phyloP scores from a whole-genome alignment of 2,329 filamentous ascomycete genomes.

The Colletotrichum australisinense region DNA sequence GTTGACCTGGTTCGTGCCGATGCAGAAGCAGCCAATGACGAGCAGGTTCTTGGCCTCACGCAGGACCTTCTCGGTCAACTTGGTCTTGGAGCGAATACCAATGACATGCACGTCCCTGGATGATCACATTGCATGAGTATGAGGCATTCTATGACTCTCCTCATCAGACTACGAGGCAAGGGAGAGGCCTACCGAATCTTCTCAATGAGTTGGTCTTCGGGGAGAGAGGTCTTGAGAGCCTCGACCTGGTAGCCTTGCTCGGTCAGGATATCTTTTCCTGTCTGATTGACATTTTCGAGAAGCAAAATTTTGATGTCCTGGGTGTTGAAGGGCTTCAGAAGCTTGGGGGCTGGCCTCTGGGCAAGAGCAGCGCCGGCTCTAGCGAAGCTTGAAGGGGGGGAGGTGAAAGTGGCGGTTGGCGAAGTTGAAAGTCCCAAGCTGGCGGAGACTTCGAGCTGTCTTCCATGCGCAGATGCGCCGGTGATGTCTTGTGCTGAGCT shows the following conservation, averaged over 20 bases:
- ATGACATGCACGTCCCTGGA: slow-evolving; percentile 93
- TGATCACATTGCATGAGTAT: slow-evolving; percentile 36
- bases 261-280: slow-evolving; percentile 84
- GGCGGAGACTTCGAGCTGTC: slow-evolving; percentile 59
- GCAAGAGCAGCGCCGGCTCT: slow-evolving; percentile 51
- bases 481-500: slow-evolving; percentile 62
- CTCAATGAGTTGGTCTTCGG: slow-evolving; percentile 93
- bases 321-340: slow-evolving; percentile 94
- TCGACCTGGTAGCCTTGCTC: slow-evolving; percentile 97
- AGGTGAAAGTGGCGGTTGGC: slow-evolving; percentile 80
- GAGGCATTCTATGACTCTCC: background rate
- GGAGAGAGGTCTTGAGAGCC: slow-evolving; percentile 85
- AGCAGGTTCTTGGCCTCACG: slow-evolving; percentile 92
- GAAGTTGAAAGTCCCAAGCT: slow-evolving; percentile 79
- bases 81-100: slow-evolving; percentile 97
- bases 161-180: background rate
- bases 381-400: slow-evolving; percentile 73
- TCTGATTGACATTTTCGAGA: slow-evolving; percentile 95
- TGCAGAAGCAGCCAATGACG: slow-evolving; percentile 98
- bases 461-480: slow-evolving; percentile 44
- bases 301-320: slow-evolving; percentile 97
- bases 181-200: slow-evolving; percentile 82
- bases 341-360: slow-evolving; percentile 69
- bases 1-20: slow-evolving; percentile 96
- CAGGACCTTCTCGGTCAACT: slow-evolving; percentile 87